These are phyloP conservation scores for Hypoxylon sp. DNA, from an alignment of 2,329 filamentous ascomycete species.

Conservation along the genomic window DNA sequence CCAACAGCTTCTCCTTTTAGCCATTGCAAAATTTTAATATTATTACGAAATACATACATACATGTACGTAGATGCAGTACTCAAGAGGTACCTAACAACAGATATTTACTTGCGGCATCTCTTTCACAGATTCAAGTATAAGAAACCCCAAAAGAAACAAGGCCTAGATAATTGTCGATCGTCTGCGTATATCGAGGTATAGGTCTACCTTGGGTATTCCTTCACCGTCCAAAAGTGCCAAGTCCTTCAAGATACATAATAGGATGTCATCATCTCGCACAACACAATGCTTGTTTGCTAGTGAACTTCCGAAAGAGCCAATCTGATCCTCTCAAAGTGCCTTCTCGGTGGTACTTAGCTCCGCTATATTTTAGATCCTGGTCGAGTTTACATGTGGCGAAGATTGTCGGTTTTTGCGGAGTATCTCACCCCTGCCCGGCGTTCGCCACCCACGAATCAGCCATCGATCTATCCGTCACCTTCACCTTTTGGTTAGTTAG, in stretches of 20 bases:
- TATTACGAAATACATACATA: constrained; percentile 1
- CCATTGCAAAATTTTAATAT: constrained; percentile 1
- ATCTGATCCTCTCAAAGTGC: constrained; percentile 30
- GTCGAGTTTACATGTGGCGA: constrained; percentile 37
- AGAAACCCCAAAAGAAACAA: not conserved
- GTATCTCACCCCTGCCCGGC: constrained; percentile 32
- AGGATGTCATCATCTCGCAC: constrained; percentile 37
- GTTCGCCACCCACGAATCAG: constrained; percentile 30
- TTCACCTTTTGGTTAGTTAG: constrained; percentile 29
- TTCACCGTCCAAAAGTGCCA: constrained; percentile 20
- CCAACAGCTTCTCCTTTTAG: constrained; percentile 21
- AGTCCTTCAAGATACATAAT: constrained; percentile 15
- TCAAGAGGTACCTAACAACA: not conserved
- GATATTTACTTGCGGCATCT: not conserved
- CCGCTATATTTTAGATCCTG: constrained; percentile 38
- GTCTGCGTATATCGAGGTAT: not conserved
- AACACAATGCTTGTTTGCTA: constrained; percentile 38
- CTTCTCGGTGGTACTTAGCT: constrained; percentile 44
- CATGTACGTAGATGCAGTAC: not conserved
- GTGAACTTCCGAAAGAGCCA: constrained; percentile 30
- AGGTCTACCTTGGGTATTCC: not conserved
- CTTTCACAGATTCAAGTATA: not conserved
- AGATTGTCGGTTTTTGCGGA: constrained; percentile 49
- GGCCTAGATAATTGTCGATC: not conserved
- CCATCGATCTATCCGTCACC: constrained; percentile 35